Evolutionary conservation across 2,329 filamentous ascomycete species (phyloP).

Genomic region (Emergomyces orientalis): DNA sequence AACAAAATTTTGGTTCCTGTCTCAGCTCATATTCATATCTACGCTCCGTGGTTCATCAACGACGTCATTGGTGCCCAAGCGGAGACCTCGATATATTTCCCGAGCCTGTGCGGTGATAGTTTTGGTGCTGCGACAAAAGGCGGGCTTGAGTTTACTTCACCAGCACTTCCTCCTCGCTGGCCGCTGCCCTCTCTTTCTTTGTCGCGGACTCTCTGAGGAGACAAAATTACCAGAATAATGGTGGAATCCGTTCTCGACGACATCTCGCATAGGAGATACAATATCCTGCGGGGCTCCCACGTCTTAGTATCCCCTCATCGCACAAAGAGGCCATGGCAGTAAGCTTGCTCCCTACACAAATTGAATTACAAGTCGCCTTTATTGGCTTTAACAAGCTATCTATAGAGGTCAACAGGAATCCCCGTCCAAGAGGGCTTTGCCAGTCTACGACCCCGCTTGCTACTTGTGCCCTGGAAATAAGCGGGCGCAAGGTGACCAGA

Average conservation of each 20-base stretch:
- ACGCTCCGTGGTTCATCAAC: background rate
- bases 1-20: too few species aligned
- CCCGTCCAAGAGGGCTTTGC: constrained; percentile 58
- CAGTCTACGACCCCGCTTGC: constrained; percentile 81
- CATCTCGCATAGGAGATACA: constrained; percentile 91
- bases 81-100: background rate
- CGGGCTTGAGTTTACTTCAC: background rate
- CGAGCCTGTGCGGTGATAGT: background rate
- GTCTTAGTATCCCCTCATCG: constrained; percentile 91
- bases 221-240: constrained; percentile 41
- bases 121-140: background rate
- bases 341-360: constrained; percentile 34
- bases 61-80: background rate
- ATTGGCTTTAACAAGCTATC: constrained; percentile 9
- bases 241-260: constrained; percentile 75
- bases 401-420: constrained; percentile 67
- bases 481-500: constrained; percentile 74
- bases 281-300: constrained; percentile 82
- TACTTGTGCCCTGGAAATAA: constrained; percentile 91
- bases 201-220: background rate
- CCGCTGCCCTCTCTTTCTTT: background rate
- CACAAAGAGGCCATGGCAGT: constrained; percentile 98
- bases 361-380: background rate
- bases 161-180: background rate
- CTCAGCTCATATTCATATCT: too few species aligned